Percentiles rank a stretch among this genome's conserved stretches.
phyloP scores from a whole-genome alignment of 805 yeast species.

The Wickerhamomyces queroliae region DNA sequence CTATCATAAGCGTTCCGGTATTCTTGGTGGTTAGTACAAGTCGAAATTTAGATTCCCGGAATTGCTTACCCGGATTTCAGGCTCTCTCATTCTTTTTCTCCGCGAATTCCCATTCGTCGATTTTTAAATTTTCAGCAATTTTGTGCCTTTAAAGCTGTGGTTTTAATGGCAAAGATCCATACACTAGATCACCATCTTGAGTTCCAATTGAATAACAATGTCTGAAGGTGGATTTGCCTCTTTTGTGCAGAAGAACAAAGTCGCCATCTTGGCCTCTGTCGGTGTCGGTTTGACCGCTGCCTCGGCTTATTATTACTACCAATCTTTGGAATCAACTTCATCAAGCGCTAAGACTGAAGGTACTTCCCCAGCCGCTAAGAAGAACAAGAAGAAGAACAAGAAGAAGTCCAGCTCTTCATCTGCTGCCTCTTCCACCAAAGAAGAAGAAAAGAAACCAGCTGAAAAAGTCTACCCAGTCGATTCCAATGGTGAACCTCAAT shows the following conservation, averaged over 20 bases:
- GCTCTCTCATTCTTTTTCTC: no score
- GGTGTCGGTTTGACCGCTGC: slow-evolving; percentile 61
- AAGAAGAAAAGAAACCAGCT: slow-evolving; percentile 10
- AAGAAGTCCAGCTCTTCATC: slow-evolving; percentile 27
- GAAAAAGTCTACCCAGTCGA: slow-evolving; percentile 46
- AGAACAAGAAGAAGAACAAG: slow-evolving; percentile 40
- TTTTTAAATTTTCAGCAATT: no score
- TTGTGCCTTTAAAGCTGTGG: no score
- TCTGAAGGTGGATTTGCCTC: slow-evolving; percentile 22
- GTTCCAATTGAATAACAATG: slow-evolving; percentile 9
- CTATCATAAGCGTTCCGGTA: no score
- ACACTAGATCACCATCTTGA: background rate
- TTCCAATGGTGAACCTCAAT: slow-evolving; percentile 50
- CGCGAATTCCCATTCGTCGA: no score
- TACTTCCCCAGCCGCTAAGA: slow-evolving; percentile 5
- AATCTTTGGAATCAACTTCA: slow-evolving; percentile 25
- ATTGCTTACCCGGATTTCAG: no score
- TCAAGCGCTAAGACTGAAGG: slow-evolving; percentile 9
- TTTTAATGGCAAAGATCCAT: background rate
- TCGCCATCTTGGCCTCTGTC: slow-evolving; percentile 58
- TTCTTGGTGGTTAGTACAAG: no score
- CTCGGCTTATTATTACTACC: slow-evolving; percentile 50
- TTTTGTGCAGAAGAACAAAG: slow-evolving; percentile 40
- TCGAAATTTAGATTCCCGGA: no score
- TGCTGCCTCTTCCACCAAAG: slow-evolving; percentile 11